These are phyloP conservation scores for Fagopyrum tataricum DNA, from an alignment of 148 eudicot species.

Conservation along the genomic window DNA sequence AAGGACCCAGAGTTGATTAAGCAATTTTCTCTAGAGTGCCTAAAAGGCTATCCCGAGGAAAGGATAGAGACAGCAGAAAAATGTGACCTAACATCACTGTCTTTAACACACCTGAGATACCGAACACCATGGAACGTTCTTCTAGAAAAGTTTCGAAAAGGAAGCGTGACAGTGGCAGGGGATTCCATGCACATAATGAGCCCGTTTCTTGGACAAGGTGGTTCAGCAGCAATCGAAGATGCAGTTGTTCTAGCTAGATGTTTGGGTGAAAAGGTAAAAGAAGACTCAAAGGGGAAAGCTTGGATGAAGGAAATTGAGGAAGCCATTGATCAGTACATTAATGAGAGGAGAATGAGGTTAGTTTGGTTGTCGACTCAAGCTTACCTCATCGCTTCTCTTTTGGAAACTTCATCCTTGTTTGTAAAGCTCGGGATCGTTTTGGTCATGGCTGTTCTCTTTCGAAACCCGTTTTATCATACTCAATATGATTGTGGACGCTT, in stretches of 20 bases:
- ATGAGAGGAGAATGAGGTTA: slow-evolving; percentile 31
- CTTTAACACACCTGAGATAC: slow-evolving; percentile 37
- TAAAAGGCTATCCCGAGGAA: slow-evolving; percentile 27
- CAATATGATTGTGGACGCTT: slow-evolving; percentile 14
- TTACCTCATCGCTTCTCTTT: slow-evolving; percentile 10
- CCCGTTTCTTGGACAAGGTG: slow-evolving; percentile 71
- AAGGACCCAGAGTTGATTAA: slow-evolving; percentile 29
- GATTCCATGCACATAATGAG: slow-evolving; percentile 77
- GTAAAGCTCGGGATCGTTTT: not conserved
- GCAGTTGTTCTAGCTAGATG: slow-evolving; percentile 54
- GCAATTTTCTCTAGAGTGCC: slow-evolving; percentile 19
- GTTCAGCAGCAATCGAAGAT: slow-evolving; percentile 62
- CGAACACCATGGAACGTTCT: slow-evolving; percentile 54
- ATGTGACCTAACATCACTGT: slow-evolving; percentile 28
- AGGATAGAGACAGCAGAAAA: slow-evolving; percentile 25
- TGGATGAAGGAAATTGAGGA: slow-evolving; percentile 19
- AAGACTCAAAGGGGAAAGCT: not conserved
- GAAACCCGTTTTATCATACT: slow-evolving; percentile 14
- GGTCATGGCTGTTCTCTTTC: slow-evolving; percentile 7
- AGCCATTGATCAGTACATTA: slow-evolving; percentile 41
- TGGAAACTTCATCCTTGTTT: not conserved
- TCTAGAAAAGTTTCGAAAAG: slow-evolving; percentile 29
- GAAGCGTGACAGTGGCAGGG: slow-evolving; percentile 46
- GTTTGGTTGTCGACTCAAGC: slow-evolving; percentile 15
- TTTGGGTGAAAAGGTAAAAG: slow-evolving; percentile 22